Evolutionary conservation across 2,329 filamentous ascomycete genomes (phyloP).

Genomic region (Blastomyces parvus): DNA sequence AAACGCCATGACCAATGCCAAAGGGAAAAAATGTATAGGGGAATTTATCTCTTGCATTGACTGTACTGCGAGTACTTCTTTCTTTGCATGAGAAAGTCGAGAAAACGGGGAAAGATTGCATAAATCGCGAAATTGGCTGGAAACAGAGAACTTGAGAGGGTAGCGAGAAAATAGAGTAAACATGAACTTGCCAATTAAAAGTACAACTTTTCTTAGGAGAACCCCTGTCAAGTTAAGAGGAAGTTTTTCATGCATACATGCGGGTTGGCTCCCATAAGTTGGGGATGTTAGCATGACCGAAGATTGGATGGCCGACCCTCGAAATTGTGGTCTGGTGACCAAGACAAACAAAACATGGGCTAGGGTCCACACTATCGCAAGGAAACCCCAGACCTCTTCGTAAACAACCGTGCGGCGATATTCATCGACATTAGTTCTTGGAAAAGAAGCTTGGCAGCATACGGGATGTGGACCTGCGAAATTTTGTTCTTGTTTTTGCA

Average conservation of each 20-base stretch:
- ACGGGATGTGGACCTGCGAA: slow-evolving; percentile 94
- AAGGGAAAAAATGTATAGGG: not conserved
- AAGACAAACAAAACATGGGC: not conserved
- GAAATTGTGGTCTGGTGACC: not conserved
- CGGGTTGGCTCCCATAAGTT: not conserved
- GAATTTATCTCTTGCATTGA: not conserved
- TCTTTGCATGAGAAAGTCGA: not conserved
- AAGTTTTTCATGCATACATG: not conserved
- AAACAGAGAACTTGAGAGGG: slow-evolving; percentile 26
- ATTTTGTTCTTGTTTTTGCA: slow-evolving; percentile 99
- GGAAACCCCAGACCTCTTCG: slow-evolving; percentile 47
- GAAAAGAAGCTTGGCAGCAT: slow-evolving; percentile 95
- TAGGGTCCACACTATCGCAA: slow-evolving; percentile 24
- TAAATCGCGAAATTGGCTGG: slow-evolving; percentile 10
- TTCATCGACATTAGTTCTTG: slow-evolving; percentile 98
- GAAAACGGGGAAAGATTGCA: not conserved
- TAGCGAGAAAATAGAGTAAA: slow-evolving; percentile 32
- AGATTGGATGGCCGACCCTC: not conserved
- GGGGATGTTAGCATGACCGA: not conserved
- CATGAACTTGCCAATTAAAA: slow-evolving; percentile 33
- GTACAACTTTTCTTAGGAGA: not conserved
- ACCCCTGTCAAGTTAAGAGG: not conserved
- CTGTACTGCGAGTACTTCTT: not conserved
- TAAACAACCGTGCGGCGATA: slow-evolving; percentile 96
- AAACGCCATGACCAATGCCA: slow-evolving; percentile 6